Percentiles rank a stretch among this genome's conserved stretches.
phyloP scores from a whole-genome alignment of 2,329 filamentous ascomycete species.

The Colletotrichum tofieldiae region DNA sequence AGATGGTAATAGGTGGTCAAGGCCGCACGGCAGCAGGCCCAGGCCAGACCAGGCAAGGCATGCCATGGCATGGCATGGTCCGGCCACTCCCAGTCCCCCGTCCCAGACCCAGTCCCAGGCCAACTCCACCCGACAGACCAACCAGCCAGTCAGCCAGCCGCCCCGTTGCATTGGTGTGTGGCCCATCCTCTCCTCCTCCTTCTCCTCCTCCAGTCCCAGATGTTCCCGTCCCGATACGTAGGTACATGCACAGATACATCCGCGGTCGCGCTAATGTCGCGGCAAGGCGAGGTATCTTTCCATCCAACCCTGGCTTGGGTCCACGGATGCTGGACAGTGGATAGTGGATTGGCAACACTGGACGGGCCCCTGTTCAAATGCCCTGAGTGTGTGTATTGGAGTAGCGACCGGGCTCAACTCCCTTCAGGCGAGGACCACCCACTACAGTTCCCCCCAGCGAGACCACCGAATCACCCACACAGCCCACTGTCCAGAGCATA shows the following conservation, averaged over 20 bases:
- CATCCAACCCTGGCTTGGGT: constrained; percentile 7
- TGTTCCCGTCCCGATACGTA: constrained; percentile 25
- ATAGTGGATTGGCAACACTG: constrained; percentile 7
- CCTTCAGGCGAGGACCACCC: constrained; percentile 31
- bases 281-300: constrained; percentile 3
- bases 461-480: constrained; percentile 23
- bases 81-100: constrained; percentile 39
- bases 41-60: constrained; percentile 36
- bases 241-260: constrained; percentile 20
- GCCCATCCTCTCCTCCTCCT: constrained; percentile 14
- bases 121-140: constrained; percentile 26
- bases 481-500: constrained; percentile 36
- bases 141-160: constrained; percentile 21
- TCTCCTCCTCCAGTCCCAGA: constrained; percentile 26
- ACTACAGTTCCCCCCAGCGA: constrained; percentile 30
- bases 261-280: background rate
- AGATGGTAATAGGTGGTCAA: constrained; percentile 41
- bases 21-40: constrained; percentile 35
- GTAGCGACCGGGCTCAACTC: constrained; percentile 6
- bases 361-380: constrained; percentile 9
- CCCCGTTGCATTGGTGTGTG: constrained; percentile 23
- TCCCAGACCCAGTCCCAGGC: constrained; percentile 22
- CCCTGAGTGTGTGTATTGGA: background rate
- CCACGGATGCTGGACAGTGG: constrained; percentile 19
- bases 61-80: constrained; percentile 34